Percentiles rank a stretch among this genome's conserved stretches.
phyloP scores from a whole-genome alignment of 768 basidiomycete genomes.

The Tremella yokohamensis region DNA sequence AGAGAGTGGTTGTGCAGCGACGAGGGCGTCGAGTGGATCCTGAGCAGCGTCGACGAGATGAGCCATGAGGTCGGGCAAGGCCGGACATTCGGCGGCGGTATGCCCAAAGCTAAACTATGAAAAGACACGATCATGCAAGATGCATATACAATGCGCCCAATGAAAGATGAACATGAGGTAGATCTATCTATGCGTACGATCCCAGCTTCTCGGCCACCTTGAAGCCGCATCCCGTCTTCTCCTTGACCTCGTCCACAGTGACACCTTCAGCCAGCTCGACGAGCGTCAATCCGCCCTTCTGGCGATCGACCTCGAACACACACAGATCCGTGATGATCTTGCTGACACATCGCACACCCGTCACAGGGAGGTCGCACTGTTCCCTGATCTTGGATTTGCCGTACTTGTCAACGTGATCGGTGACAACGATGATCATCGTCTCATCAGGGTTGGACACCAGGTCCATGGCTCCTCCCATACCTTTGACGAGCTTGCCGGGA shows the following conservation, averaged over 20 bases:
- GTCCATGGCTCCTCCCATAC: slow-evolving; percentile 93
- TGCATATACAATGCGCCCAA: slow-evolving; percentile 1
- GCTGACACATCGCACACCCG: slow-evolving; percentile 84
- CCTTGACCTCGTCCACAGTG: slow-evolving; percentile 74
- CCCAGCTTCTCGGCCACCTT: slow-evolving; percentile 39
- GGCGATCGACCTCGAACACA: slow-evolving; percentile 81
- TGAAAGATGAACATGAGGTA: neutral
- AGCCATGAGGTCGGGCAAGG: slow-evolving; percentile 64
- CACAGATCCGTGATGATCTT: slow-evolving; percentile 87
- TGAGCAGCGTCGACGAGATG: slow-evolving; percentile 76
- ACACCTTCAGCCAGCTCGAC: slow-evolving; percentile 79
- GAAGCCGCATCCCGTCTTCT: slow-evolving; percentile 83
- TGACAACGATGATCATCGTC: slow-evolving; percentile 80
- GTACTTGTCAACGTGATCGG: slow-evolving; percentile 87
- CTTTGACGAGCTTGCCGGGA: slow-evolving; percentile 65
- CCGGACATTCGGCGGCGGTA: slow-evolving; percentile 23
- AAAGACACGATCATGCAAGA: slow-evolving; percentile 1
- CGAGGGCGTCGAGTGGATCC: slow-evolving; percentile 83
- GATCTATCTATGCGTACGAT: slow-evolving; percentile 1
- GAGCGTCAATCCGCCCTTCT: slow-evolving; percentile 64
- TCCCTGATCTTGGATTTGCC: slow-evolving; percentile 83
- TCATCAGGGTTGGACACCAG: slow-evolving; percentile 93
- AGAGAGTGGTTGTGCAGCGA: slow-evolving; percentile 75
- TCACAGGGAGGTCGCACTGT: slow-evolving; percentile 77
- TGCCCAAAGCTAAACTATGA: neutral